These are phyloP conservation scores for Handroanthus guayacan DNA, from an alignment of 257 asterid genomes.

Conservation along the genomic window DNA sequence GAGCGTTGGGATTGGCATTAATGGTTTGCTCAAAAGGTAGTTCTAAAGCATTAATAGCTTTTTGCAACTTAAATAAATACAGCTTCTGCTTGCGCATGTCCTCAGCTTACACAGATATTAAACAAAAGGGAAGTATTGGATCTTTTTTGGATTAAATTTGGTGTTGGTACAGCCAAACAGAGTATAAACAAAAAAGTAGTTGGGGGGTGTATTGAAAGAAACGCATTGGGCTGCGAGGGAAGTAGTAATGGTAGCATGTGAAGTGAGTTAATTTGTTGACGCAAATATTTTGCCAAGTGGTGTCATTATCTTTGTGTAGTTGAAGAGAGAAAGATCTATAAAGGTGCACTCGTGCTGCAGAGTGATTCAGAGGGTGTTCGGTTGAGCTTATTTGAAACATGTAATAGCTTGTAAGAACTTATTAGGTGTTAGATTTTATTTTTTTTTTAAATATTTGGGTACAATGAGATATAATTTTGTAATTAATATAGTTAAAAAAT, in stretches of 20 bases:
- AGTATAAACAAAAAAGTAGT: slow-evolving; percentile 41
- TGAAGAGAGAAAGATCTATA: slow-evolving; percentile 1
- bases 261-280: slow-evolving; percentile 47
- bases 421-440: no score
- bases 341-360: not conserved
- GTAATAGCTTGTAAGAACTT: no score
- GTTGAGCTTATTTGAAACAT: no score
- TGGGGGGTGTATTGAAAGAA: slow-evolving; percentile 40
- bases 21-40: slow-evolving; percentile 50
- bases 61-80: slow-evolving; percentile 31
- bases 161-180: slow-evolving; percentile 18
- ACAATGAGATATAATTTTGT: no score
- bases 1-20: slow-evolving; percentile 66
- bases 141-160: not conserved
- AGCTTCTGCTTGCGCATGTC: not conserved
- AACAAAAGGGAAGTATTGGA: no score
- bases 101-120: no score
- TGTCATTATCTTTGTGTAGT: slow-evolving; percentile 5
- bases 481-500: no score
- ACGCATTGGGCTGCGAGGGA: slow-evolving; percentile 39
- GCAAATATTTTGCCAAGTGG: slow-evolving; percentile 36
- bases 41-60: slow-evolving; percentile 52
- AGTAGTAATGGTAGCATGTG: slow-evolving; percentile 51
- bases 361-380: no score
- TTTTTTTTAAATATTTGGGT: no score